A percentile compares a stretch with the other conserved stretches of the same genome.
Evolutionary conservation across 768 basidiomycete genomes (phyloP).

Genomic region (Panellus pusillus): DNA sequence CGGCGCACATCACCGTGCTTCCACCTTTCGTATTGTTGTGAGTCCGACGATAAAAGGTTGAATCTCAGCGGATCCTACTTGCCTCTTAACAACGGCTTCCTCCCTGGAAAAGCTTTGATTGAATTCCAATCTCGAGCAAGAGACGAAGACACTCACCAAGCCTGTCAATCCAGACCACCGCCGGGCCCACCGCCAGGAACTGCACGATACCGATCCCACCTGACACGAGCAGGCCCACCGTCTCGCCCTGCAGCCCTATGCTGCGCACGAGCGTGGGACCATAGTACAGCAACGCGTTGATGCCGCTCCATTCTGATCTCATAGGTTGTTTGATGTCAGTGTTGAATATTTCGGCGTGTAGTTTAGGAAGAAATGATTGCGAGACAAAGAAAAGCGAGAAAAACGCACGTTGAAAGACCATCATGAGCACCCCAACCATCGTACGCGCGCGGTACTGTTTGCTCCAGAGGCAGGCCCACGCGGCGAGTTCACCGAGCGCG

Average conservation of each 20-base stretch:
- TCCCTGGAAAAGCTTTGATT: slow-evolving; percentile 37
- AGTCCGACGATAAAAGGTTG: no score
- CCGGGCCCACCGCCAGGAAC: slow-evolving; percentile 73
- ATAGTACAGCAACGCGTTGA: slow-evolving; percentile 82
- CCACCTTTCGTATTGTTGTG: slow-evolving; percentile 37
- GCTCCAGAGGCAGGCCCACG: slow-evolving; percentile 60
- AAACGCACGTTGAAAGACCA: slow-evolving; percentile 79
- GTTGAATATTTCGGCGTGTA: no score
- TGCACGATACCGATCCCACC: slow-evolving; percentile 82
- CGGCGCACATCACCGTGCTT: slow-evolving; percentile 58
- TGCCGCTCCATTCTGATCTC: slow-evolving; percentile 79
- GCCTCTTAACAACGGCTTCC: slow-evolving; percentile 64
- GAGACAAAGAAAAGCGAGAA: neutral
- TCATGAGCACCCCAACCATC: slow-evolving; percentile 67
- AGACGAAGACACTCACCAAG: slow-evolving; percentile 42
- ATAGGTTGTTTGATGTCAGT: neutral
- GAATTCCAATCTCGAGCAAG: neutral
- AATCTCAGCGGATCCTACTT: neutral
- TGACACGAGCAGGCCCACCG: slow-evolving; percentile 61
- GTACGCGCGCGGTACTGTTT: slow-evolving; percentile 60
- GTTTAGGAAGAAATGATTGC: neutral
- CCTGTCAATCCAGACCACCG: slow-evolving; percentile 67
- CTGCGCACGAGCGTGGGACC: slow-evolving; percentile 69
- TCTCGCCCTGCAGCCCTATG: slow-evolving; percentile 63
- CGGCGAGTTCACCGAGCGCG: slow-evolving; percentile 34